phyloP scores from a whole-genome alignment of 805 yeast species.

The Kodamaea jinghongensis region DNA sequence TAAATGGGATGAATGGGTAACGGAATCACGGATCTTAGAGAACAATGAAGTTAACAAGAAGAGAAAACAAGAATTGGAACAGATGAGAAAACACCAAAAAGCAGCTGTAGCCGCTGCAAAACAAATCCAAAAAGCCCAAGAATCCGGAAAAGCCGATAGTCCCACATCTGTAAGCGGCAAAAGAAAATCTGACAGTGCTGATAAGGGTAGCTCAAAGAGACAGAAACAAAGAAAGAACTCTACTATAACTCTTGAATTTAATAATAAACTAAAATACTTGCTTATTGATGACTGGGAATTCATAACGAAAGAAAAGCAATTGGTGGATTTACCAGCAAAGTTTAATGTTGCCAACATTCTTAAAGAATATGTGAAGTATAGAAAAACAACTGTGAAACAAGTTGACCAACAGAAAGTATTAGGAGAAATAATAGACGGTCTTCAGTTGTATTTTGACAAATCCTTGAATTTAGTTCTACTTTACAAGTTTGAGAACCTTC shows the following conservation, averaged over 20 bases:
- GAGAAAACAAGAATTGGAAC: conserved; percentile 58
- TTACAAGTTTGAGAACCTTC: conserved; percentile 76
- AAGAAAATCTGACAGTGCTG: neutral
- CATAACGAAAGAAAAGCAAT: conserved; percentile 74
- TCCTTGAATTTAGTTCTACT: conserved; percentile 65
- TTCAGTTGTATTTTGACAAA: conserved; percentile 70
- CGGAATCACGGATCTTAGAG: conserved; percentile 61
- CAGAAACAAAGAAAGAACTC: conserved; percentile 21
- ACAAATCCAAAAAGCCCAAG: conserved; percentile 2
- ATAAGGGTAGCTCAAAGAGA: neutral
- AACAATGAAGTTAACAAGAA: conserved; percentile 65
- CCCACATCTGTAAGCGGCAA: conserved; percentile 2
- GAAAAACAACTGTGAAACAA: conserved; percentile 6
- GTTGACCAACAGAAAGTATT: conserved; percentile 30
- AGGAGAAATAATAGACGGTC: conserved; percentile 68
- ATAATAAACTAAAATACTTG: conserved; percentile 61
- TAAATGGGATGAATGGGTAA: conserved; percentile 97
- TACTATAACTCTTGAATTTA: conserved; percentile 67
- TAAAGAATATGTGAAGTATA: conserved; percentile 43
- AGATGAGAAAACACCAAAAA: conserved; percentile 17
- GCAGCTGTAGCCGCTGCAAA: neutral
- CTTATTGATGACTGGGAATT: conserved; percentile 94
- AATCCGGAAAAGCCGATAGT: conserved; percentile 10
- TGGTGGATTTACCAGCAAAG: conserved; percentile 62
- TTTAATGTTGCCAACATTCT: conserved; percentile 55